Base-by-base conservation (phyloP, 306 rosid genomes). In the Trichosanthes cucumerina region DNA sequence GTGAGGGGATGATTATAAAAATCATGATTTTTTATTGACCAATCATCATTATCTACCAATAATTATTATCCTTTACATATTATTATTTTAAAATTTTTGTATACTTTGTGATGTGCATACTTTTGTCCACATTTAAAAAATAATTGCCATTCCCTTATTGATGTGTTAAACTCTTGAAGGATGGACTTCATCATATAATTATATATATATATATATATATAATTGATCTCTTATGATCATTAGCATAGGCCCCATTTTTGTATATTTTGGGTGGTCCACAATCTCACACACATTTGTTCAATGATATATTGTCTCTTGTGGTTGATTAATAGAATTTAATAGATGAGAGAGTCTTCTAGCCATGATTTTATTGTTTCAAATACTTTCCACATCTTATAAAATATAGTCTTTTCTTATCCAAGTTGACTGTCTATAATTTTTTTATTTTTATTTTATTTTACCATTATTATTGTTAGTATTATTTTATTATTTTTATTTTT, bases 181-280 rank as follows among this genome's bases (percentile, higher is more conserved):
- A 50, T 74, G 62, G 46, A 74, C 4, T 73, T 74, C 60, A 28
- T 74, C 63, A 18, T 65, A 19, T 19, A 65, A 47, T 73, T n/a
- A 49, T 18, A 73, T n/a, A n/a, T n/a, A n/a, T n/a, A n/a, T n/a
- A n/a, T n/a, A n/a, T n/a, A n/a, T n/a, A n/a, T n/a, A n/a, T n/a
- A n/a, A n/a, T n/a, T n/a, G n/a, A n/a, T 41, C 43, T 73, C 23
- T 18, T 74, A 70, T 31, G 63, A 50, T 74, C 78, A 74, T 74
- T 74, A 49, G 62, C 57, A 50, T 50, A 74, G 78, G 63, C 28
- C 78, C 78, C 78, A 72, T 47, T 72, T 72, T n/a, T 41, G 14
- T 23, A 41, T 39, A 68, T 68, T 23, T 64, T 71, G 58, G 33
- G 0, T 70, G 76, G 76, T 71, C 58, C 76, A 71, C 60, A 73